Base-by-base conservation (phyloP, 2,329 filamentous ascomycete genomes). In the Sclerotinia subarctica region DNA sequence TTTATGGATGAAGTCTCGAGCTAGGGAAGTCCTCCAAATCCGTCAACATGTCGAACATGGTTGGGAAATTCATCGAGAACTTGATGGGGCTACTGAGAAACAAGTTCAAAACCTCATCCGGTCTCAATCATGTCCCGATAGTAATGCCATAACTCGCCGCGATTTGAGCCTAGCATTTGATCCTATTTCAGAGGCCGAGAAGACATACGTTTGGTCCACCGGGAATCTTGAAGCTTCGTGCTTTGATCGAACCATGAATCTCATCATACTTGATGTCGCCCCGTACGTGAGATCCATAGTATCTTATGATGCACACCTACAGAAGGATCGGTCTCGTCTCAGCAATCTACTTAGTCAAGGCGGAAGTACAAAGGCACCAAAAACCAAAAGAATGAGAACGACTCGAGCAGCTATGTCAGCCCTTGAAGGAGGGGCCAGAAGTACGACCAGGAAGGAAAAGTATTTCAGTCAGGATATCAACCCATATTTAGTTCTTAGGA, bases 201-300 rank as follows among this genome's bases (percentile, higher is more conserved):
- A 83, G 70, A 74, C 77, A 1, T 75, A 66, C 59, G 69, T 76
- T 21, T 72, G 75, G 49, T 70, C 10, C 75, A 42, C 76, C 79
- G 1, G 78, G 76, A 24, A 81, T 81, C 82, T 93, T 1, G 86
- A 88, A 46, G 83, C 90, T 0, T 94, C 92, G 0, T 87, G 90
- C 0, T 93, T 97, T 72, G 93, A 97, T 74, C 87, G 91, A 54
- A 87, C 88, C 0, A 80, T 90, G 73, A 77, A 79, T 0, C 81
- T 89, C 26, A 86, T 97, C 44, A 84, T 86, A 0, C 81, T 89
- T 17, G 95, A 99, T 71, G 82, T 98, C 2, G 94, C 93, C 0
- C 95, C 96, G 0, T 98, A 92, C 77, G 86, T 98, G n/a, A 90
- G 96, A 15, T 84, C 85, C 49, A 98, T 99, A 69, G 88, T 94